Evolutionary conservation across 192 early-diverging fungal genomes (phyloP).

Genomic region (Cladochytrium replicatum): DNA sequence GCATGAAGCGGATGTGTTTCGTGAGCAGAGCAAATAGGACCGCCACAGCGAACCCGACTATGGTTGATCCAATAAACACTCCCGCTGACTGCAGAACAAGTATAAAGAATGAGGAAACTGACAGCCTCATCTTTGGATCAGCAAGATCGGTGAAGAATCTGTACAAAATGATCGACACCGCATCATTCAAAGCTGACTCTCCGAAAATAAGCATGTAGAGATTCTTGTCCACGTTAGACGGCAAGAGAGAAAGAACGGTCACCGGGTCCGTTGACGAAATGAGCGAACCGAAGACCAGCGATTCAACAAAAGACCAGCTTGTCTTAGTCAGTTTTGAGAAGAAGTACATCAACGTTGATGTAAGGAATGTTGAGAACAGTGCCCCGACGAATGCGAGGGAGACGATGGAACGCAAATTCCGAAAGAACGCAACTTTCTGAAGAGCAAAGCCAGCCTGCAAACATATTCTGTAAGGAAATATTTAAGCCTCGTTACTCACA

Average conservation of each 20-base stretch:
- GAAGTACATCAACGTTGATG: slow-evolving; percentile 43
- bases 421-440: slow-evolving; percentile 41
- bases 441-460: slow-evolving; percentile 42
- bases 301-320: slow-evolving; percentile 43
- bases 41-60: slow-evolving; percentile 34
- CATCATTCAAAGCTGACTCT: slow-evolving; percentile 53
- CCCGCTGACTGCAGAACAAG: slow-evolving; percentile 31
- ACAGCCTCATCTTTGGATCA: slow-evolving; percentile 35
- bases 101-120: slow-evolving; percentile 33
- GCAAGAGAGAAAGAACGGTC: slow-evolving; percentile 48
- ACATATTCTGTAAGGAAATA: neutral
- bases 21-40: slow-evolving; percentile 46
- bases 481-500: neutral
- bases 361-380: slow-evolving; percentile 48
- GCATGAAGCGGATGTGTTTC: slow-evolving; percentile 39
- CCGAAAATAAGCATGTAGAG: slow-evolving; percentile 58
- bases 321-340: slow-evolving; percentile 32
- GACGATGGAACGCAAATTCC: slow-evolving; percentile 41
- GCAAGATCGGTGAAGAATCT: slow-evolving; percentile 45
- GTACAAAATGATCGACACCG: slow-evolving; percentile 53
- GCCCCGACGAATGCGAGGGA: slow-evolving; percentile 45
- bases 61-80: slow-evolving; percentile 45
- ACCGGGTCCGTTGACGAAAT: slow-evolving; percentile 55
- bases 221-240: slow-evolving; percentile 35
- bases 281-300: slow-evolving; percentile 47